phyloP scores from a whole-genome alignment of 2,329 filamentous ascomycete species.

The Claviceps humidiphila region DNA sequence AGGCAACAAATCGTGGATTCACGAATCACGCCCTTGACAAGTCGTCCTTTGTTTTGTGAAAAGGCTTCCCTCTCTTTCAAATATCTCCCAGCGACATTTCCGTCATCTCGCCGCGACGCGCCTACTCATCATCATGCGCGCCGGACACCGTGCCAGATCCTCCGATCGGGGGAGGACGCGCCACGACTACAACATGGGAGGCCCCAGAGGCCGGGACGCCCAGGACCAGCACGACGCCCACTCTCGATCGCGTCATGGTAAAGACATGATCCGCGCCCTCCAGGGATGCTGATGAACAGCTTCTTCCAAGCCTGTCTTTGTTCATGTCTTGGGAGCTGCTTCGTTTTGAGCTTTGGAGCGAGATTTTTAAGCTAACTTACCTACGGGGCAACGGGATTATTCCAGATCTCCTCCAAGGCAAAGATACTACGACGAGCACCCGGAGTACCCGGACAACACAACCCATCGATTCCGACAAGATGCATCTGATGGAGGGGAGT shows the following conservation, averaged over 20 bases:
- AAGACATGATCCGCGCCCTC: constrained; percentile 25
- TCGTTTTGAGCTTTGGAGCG: constrained; percentile 5
- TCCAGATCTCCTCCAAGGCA: constrained; percentile 30
- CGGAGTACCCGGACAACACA: constrained; percentile 11
- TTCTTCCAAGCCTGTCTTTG: neutral
- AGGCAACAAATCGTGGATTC: too few species aligned
- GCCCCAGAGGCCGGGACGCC: constrained; percentile 10
- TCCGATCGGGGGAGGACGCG: constrained; percentile 15
- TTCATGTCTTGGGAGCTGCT: neutral
- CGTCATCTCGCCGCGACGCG: neutral
- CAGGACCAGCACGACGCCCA: constrained; percentile 23
- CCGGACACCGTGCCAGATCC: constrained; percentile 24
- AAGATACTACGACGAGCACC: constrained; percentile 22
- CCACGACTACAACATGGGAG: constrained; percentile 3
- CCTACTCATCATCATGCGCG: constrained; percentile 26
- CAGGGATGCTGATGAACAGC: constrained; percentile 10
- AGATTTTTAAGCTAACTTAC: constrained; percentile 30
- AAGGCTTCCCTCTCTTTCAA: neutral
- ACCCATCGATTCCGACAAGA: constrained; percentile 14
- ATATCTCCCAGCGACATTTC: neutral
- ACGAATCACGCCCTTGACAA: too few species aligned
- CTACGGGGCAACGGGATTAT: constrained; percentile 28
- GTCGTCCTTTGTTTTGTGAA: too few species aligned
- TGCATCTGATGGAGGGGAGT: constrained; percentile 13
- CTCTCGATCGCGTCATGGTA: constrained; percentile 37